Percentiles rank a stretch among this genome's conserved stretches.
These are phyloP conservation scores for Pseudopithomyces chartarum DNA, from an alignment of 2,329 filamentous ascomycete genomes.

Conservation along the genomic window DNA sequence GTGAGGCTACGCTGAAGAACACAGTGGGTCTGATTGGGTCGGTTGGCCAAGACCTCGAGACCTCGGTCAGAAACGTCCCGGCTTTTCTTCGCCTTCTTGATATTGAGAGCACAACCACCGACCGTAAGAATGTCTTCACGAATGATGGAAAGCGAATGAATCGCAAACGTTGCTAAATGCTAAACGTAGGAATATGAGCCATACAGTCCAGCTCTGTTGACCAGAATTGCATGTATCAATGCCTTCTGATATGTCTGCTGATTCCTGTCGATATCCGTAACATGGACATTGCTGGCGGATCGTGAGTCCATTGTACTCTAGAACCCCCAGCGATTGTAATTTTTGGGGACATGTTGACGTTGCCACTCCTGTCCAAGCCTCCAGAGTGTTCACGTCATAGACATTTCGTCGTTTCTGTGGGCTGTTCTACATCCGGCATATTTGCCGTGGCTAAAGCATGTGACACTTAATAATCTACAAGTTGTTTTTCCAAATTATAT, in stretches of 20 bases:
- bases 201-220: too few species aligned
- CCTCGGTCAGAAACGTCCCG: constrained; percentile 26
- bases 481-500: not conserved
- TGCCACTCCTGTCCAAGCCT: not conserved
- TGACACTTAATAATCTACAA: not conserved
- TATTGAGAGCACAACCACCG: not conserved
- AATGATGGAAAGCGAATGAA: not conserved
- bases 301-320: not conserved
- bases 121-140: not conserved
- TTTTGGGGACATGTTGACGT: not conserved
- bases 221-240: too few species aligned
- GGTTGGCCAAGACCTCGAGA: constrained; percentile 29
- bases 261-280: not conserved
- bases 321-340: not conserved
- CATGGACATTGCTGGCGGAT: not conserved
- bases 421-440: not conserved
- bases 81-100: constrained; percentile 24
- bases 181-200: too few species aligned
- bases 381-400: constrained; percentile 15
- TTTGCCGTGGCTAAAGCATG: not conserved
- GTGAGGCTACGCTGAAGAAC: constrained; percentile 12
- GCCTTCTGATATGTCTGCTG: too few species aligned
- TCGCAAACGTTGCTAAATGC: too few species aligned
- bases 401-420: not conserved
- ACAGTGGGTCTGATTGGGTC: constrained; percentile 27